Evolutionary conservation across 371 early-diverging fungal genomes (phyloP).

Genomic region (Syncephalastrum monosporum): DNA sequence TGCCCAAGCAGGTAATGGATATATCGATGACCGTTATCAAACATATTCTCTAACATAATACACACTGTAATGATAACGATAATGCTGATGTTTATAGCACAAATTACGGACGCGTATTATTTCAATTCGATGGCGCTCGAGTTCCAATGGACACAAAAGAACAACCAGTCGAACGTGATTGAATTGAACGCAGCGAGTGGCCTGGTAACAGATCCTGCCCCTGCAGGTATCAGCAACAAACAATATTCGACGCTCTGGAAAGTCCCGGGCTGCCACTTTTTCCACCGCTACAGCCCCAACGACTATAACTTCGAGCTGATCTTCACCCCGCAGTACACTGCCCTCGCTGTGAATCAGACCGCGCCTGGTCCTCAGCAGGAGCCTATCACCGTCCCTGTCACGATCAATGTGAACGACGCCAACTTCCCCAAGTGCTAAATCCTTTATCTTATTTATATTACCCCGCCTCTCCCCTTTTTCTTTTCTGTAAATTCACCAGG

Average conservation of each 20-base stretch:
- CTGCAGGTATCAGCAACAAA: slow-evolving; percentile 23
- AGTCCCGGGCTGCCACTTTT: slow-evolving; percentile 26
- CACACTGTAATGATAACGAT: too few species aligned
- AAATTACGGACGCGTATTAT: slow-evolving; percentile 17
- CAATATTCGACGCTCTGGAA: slow-evolving; percentile 17
- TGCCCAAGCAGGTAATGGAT: slow-evolving; percentile 24
- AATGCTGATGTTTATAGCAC: not conserved
- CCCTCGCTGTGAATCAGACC: slow-evolving; percentile 5
- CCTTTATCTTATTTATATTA: too few species aligned
- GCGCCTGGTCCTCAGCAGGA: slow-evolving; percentile 14
- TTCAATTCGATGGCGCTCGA: slow-evolving; percentile 14
- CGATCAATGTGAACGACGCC: slow-evolving; percentile 19
- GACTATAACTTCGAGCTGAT: slow-evolving; percentile 16
- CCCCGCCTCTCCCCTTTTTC: not conserved
- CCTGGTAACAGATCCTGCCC: slow-evolving; percentile 9
- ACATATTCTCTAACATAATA: too few species aligned
- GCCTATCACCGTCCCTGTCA: slow-evolving; percentile 14
- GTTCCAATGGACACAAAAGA: slow-evolving; percentile 20
- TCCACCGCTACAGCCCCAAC: slow-evolving; percentile 21
- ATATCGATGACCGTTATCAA: not conserved
- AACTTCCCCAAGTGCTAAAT: slow-evolving; percentile 24
- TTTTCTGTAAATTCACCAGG: not conserved
- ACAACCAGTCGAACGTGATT: slow-evolving; percentile 13
- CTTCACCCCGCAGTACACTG: slow-evolving; percentile 13
- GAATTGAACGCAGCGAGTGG: slow-evolving; percentile 9